A percentile compares a stretch with the other conserved stretches of the same genome.
These are phyloP conservation scores for Synchytrium microbalum DNA, from an alignment of 371 early-diverging fungal genomes.

Conservation along the genomic window DNA sequence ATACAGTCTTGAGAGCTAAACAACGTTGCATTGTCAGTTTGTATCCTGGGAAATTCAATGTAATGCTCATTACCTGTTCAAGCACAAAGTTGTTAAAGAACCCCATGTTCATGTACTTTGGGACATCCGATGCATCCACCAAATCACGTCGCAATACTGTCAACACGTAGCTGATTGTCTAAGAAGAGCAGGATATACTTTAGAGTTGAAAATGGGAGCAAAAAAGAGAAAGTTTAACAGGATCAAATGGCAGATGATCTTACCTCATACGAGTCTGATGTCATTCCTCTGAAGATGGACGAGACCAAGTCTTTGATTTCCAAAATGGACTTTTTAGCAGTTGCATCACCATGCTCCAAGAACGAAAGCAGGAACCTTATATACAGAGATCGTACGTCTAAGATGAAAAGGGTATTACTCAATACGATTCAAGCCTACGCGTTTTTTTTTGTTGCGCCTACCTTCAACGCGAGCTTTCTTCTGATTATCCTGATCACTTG, in stretches of 20 bases:
- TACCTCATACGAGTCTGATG: slow-evolving; percentile 57
- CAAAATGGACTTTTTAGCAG: slow-evolving; percentile 57
- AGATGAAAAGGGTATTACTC: no score
- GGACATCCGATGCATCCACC: slow-evolving; percentile 53
- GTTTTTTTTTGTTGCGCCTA: not conserved
- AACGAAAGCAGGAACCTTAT: slow-evolving; percentile 71
- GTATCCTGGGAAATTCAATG: not conserved
- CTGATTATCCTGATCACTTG: not conserved
- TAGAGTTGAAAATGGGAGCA: not conserved
- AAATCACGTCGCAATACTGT: slow-evolving; percentile 47
- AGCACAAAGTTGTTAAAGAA: slow-evolving; percentile 64
- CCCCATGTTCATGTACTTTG: slow-evolving; percentile 45
- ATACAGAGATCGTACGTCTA: slow-evolving; percentile 57
- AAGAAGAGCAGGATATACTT: not conserved
- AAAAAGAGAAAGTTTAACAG: not conserved
- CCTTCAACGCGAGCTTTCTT: not conserved
- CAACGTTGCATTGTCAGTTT: not conserved
- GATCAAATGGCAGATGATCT: not conserved
- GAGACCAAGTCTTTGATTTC: slow-evolving; percentile 60
- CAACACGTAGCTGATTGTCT: slow-evolving; percentile 57
- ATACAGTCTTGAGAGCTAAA: slow-evolving; percentile 50
- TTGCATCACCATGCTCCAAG: slow-evolving; percentile 57
- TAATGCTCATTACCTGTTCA: slow-evolving; percentile 38
- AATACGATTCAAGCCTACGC: not conserved
- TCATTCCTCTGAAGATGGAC: slow-evolving; percentile 55